Evolutionary conservation across 2,329 filamentous ascomycete species (phyloP), one percentile per base, ranked within the genome.

Genomic region (Diplodia mutila): DNA sequence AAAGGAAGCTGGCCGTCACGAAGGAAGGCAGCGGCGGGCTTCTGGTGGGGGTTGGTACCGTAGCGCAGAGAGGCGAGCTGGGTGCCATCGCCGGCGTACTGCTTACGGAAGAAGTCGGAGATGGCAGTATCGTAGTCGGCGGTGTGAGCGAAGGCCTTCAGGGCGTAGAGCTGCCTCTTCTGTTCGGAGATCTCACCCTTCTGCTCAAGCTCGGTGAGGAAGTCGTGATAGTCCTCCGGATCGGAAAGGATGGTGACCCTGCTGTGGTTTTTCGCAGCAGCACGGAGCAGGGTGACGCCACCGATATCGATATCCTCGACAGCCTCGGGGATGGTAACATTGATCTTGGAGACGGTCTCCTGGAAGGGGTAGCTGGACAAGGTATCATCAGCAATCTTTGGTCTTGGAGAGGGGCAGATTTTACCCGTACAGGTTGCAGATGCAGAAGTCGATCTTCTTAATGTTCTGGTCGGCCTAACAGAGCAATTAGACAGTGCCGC

Each of bases 261-360:
- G 71, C 90, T 85, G 84, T 99, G 95, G 85, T 99, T 99, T 89
- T 99, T 99, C 74, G 95, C 95, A 29, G 95, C 95, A 67, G 95
- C 95, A 71, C 95, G 91, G 77, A 99, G 92, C 70, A 99, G 89
- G 48, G 95, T 99, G 64, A 99, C 95, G 75, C 95, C 95, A 72
- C 78, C 95, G 78, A 99, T 97, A 82, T 99, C 95, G 75, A 99
- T 97, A 84, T 99, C 95, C 83, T 99, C 95, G 48, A 99, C 94
- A 63, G 95, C 95, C 83, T 99, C 94, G 63, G 92, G 89, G 70
- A 99, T 92, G 69, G 94, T 98, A 75, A 99, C 95, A 76, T 97
- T 97, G 84, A 96, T 89, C 86, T 97, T 97, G 75, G 93, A 91
- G 74, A 99, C 90, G 37, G 95, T 99, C 79, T 98, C 94, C 85